A percentile compares a stretch with the other conserved stretches of the same genome.
Conservation (phyloP, 2,329 filamentous ascomycete genomes). For the Cytospora leucostoma region DNA sequence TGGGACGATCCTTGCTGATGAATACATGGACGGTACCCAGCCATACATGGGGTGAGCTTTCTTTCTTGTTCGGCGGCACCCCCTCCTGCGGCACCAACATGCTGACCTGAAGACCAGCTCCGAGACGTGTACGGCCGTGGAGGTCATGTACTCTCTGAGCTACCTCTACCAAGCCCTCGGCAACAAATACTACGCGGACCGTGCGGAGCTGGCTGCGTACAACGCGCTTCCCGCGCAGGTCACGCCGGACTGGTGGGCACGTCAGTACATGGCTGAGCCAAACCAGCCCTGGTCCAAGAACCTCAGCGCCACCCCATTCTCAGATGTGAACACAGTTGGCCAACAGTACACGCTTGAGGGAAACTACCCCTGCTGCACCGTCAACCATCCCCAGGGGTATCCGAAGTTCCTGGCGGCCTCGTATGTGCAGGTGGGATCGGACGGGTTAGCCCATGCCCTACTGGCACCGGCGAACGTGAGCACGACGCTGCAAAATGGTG, state of each 20-base stretch:
- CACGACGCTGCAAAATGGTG: constrained; percentile 40
- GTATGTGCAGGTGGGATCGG: constrained; percentile 6
- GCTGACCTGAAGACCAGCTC: constrained; percentile 6
- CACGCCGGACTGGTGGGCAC: constrained; percentile 19
- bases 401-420: constrained; percentile 22
- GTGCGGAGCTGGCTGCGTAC: constrained; percentile 20
- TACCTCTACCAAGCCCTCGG: constrained; percentile 21
- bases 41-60: constrained; percentile 20
- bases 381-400: constrained; percentile 24
- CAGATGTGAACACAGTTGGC: constrained; percentile 21
- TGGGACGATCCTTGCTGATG: constrained; percentile 21
- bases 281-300: constrained; percentile 21
- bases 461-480: constrained; percentile 48
- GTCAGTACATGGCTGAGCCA: constrained; percentile 20
- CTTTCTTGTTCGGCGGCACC: neutral
- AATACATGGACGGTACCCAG: constrained; percentile 16
- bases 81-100: neutral
- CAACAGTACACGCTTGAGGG: constrained; percentile 25
- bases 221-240: constrained; percentile 18
- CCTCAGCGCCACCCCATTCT: constrained; percentile 21
- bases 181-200: constrained; percentile 16
- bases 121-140: constrained; percentile 20
- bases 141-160: constrained; percentile 25
- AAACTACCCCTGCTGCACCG: constrained; percentile 23
- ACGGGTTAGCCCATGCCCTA: constrained; percentile 43